Evolutionary conservation across 345 rosid species (phyloP), one percentile per base, ranked within the genome.

Genomic region (Murraya paniculata): DNA sequence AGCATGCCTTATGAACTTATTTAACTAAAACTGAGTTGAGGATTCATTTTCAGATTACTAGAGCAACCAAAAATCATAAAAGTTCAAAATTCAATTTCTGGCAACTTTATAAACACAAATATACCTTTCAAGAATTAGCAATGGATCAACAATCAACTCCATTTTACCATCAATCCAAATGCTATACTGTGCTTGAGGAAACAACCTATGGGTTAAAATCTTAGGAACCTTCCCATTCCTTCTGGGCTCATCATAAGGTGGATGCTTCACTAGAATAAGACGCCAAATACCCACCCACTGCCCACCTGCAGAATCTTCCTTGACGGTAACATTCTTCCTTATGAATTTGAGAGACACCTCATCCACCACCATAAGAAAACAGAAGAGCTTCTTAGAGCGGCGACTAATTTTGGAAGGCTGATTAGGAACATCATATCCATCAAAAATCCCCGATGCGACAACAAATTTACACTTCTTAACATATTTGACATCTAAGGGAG

Each of bases 91-190:
- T 10, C 6, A 14, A 18, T 59, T 10, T 48, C 24, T 0, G 2
- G 2, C 41, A 74, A 64, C 16, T 64, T 74, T 11, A 30, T 18
- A 35, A 28, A 13, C 14, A 58, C 65, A 30, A 59, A 64, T 2
- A 72, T 87, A 93, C 98, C 99, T 97, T 86, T 97, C 99, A 41
- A 97, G 86, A 70, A 97, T 90, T 75, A 89, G 91, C 80, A 94
- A 80, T 8, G 99, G 98, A 71, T 93, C 98, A 60, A 94, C 96
- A 68, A 90, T 85, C 81, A 97, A 88, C 93, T 97, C 99, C 98
- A 96, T 96, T 83, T 97, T 94, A 71, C 95, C 98, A 87, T 97
- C 98, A 78, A 97, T 93, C 99, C 99, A 97, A 72, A 97, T 97
- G 87, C 94, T 97, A 91, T 93, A 94, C 60, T 86, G 96, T 13